phyloP scores from a whole-genome alignment of 2,329 filamentous ascomycete genomes.

The Ilyonectria destructans region DNA sequence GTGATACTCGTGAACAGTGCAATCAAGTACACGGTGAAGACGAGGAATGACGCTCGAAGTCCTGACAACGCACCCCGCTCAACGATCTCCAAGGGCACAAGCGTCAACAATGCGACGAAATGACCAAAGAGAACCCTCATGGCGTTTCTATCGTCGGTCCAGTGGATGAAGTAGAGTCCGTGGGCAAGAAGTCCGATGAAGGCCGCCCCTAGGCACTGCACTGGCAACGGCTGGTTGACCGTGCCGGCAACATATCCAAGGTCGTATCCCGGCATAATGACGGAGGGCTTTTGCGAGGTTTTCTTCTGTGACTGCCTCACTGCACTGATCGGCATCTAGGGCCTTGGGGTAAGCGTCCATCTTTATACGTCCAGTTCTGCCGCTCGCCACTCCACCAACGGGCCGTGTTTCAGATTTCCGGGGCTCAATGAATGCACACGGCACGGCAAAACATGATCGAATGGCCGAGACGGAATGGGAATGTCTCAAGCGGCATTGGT shows the following conservation, averaged over 20 bases:
- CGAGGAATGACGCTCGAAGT: background rate
- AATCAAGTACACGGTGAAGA: background rate
- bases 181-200: background rate
- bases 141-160: constrained; percentile 11
- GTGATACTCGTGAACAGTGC: background rate
- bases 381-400: background rate
- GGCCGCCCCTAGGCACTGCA: background rate
- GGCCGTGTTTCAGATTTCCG: background rate
- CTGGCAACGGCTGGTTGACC: background rate
- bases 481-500: background rate
- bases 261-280: background rate
- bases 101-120: background rate
- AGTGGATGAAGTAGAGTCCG: constrained; percentile 13
- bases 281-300: too few relatives aligned
- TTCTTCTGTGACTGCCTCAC: background rate
- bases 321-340: background rate
- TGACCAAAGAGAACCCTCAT: background rate
- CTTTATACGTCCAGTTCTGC: background rate
- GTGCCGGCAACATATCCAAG: background rate
- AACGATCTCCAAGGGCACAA: background rate
- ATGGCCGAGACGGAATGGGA: background rate
- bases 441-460: background rate
- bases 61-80: background rate
- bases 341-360: background rate
- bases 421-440: background rate